phyloP scores from a whole-genome alignment of 306 rosid species.

The Arachis stenosperma region DNA sequence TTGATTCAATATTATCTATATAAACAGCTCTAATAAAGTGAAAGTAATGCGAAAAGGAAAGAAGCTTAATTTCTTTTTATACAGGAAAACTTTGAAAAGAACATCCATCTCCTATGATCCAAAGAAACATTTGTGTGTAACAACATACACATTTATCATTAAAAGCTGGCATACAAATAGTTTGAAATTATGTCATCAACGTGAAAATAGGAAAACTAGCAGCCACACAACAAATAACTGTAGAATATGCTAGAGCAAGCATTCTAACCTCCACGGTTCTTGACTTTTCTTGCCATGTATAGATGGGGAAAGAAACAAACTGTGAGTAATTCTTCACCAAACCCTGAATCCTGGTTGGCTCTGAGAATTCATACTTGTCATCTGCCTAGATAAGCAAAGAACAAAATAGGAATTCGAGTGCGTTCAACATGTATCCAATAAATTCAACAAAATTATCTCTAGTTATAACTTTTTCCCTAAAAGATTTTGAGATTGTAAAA shows the following conservation, averaged over 20 bases:
- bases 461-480: too few relatives aligned
- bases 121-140: neutral
- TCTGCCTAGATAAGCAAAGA: slow-evolving; percentile 56
- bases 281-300: slow-evolving; percentile 95
- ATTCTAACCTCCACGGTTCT: slow-evolving; percentile 80
- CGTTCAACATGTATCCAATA: neutral
- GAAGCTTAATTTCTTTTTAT: neutral
- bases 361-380: slow-evolving; percentile 95
- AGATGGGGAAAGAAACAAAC: slow-evolving; percentile 97
- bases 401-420: neutral
- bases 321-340: slow-evolving; percentile 98
- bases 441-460: too few relatives aligned
- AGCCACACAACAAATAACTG: neutral
- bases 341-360: slow-evolving; percentile 79
- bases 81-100: neutral
- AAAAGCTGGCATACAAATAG: slow-evolving; percentile 5
- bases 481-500: neutral
- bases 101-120: neutral
- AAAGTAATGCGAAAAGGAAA: neutral
- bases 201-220: slow-evolving; percentile 22
- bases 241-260: slow-evolving; percentile 2
- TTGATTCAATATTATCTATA: neutral
- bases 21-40: neutral
- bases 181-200: neutral
- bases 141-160: neutral